Evolutionary conservation across 495 filamentous ascomycete species (phyloP), one percentile per base, ranked within the genome.

Genomic region (Podospora bellae-mahoneyi): DNA sequence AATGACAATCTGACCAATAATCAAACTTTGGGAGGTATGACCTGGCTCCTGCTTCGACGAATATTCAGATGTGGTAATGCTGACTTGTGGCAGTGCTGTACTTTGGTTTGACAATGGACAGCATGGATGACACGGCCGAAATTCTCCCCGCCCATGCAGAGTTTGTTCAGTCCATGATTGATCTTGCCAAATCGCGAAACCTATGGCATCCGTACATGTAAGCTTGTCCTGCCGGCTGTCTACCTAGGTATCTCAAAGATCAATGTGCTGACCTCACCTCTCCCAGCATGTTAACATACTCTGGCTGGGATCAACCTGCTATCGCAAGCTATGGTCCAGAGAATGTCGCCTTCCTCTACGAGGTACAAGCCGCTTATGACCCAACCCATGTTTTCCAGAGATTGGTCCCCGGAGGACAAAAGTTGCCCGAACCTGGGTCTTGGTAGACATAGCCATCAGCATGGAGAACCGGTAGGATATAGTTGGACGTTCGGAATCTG

Each of bases 341-440:
- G 60, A 62, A 62, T 18, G 60, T 62, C 7, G 27, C 16, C 5
- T 26, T 18, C 1, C 30, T 62, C 0, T 6, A 62, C 5, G 19
- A 62, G 60, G 27, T 62, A 6, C 18, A n/a, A 7, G 27, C 16
- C 13, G 23, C 9, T 2, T 62, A 62, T 32, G 60, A 62, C 16
- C 60, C 60, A 28, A 27, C 18, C 30, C 30, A 30, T 18, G 60
- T 62, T n/a, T 62, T 62, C 30, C 26, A 28, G 60, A 27, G 60
- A n/a, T 62, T 62, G 30, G 60, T 62, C 2, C 23, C 23, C 6
- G 60, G 60, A 20, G 60, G 60, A 9, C 60, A 62, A 32, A 62
- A 62, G 60, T n/a, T 62, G 23, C 60, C 60, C 15, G 39, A 48
- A 13, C 39, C 39, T 10, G 39, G 13, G 7, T 48, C 39, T 48